Percentiles rank a stretch among this genome's conserved stretches.
Conservation (phyloP, 2,329 filamentous ascomycete genomes). For the Scedosporium dehoogii region DNA sequence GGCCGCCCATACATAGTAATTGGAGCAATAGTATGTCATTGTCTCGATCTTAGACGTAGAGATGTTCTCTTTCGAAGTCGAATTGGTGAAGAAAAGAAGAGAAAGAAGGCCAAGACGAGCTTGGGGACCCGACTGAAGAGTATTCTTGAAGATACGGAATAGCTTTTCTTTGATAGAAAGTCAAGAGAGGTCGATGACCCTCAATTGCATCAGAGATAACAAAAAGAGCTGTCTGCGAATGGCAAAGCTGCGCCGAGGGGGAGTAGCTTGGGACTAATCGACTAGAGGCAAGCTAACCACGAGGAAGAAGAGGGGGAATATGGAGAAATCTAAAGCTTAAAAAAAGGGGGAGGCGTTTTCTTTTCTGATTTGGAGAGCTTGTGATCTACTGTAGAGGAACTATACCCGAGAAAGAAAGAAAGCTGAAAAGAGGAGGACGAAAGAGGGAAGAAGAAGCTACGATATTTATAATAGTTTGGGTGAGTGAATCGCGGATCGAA, state of each 20-base stretch:
- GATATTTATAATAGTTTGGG: not conserved
- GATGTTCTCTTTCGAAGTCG: not conserved
- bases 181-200: not conserved
- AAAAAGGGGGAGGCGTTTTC: not conserved
- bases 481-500: not conserved
- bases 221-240: not conserved
- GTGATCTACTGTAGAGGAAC: not conserved
- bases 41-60: constrained; percentile 1
- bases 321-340: not conserved
- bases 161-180: too few species aligned
- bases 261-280: not conserved
- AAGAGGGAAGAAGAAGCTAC: not conserved
- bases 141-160: too few species aligned
- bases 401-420: not conserved
- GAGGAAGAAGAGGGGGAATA: not conserved
- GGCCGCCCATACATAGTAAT: constrained; percentile 23
- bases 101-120: too few species aligned
- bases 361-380: too few species aligned
- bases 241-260: not conserved
- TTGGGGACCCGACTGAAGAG: too few species aligned
- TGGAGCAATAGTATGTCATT: constrained; percentile 26
- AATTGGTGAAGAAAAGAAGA: too few species aligned
- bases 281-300: not conserved
- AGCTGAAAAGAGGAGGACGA: not conserved
- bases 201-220: not conserved